Percentiles rank a stretch among this genome's conserved stretches.
Evolutionary conservation across 73 alveolate species (phyloP).

Genomic region (Paramecium sexaurelia): DNA sequence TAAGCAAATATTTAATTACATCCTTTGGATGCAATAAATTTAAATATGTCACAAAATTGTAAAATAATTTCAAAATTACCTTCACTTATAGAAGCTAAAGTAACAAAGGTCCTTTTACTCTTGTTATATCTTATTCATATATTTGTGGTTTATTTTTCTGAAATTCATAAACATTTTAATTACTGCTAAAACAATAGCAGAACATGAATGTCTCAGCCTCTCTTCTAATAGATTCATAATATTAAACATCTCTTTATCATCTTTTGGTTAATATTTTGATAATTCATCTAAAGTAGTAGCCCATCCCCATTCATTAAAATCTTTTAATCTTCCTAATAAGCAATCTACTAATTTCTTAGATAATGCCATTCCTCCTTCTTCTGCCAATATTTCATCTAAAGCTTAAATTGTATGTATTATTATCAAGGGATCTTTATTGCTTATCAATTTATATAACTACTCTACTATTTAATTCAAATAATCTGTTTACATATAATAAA

Average conservation of each 20-base stretch:
- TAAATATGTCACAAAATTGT: slow-evolving; percentile 93
- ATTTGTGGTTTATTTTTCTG: slow-evolving; percentile 90
- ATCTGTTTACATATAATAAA: slow-evolving; percentile 80
- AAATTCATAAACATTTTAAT: slow-evolving; percentile 95
- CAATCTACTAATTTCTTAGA: slow-evolving; percentile 89
- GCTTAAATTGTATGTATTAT: slow-evolving; percentile 93
- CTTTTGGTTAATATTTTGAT: slow-evolving; percentile 89
- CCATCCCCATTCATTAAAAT: slow-evolving; percentile 98
- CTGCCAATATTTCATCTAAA: slow-evolving; percentile 92
- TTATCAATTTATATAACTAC: slow-evolving; percentile 86
- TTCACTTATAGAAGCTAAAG: slow-evolving; percentile 93
- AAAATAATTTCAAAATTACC: slow-evolving; percentile 92
- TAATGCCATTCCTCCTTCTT: slow-evolving; percentile 97
- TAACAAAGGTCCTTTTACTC: slow-evolving; percentile 96
- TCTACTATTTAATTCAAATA: slow-evolving; percentile 74
- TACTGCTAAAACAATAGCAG: slow-evolving; percentile 95
- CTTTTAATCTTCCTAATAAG: slow-evolving; percentile 88
- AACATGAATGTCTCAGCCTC: slow-evolving; percentile 91
- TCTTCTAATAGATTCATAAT: slow-evolving; percentile 98
- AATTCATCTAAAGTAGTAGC: slow-evolving; percentile 88
- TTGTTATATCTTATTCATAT: slow-evolving; percentile 86
- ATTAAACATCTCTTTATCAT: slow-evolving; percentile 94
- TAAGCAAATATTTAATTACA: slow-evolving; percentile 73
- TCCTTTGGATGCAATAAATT: slow-evolving; percentile 71
- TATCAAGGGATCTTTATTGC: slow-evolving; percentile 95